Base-by-base conservation (phyloP, 257 asterid species). In the Solanum pimpinellifolium region DNA sequence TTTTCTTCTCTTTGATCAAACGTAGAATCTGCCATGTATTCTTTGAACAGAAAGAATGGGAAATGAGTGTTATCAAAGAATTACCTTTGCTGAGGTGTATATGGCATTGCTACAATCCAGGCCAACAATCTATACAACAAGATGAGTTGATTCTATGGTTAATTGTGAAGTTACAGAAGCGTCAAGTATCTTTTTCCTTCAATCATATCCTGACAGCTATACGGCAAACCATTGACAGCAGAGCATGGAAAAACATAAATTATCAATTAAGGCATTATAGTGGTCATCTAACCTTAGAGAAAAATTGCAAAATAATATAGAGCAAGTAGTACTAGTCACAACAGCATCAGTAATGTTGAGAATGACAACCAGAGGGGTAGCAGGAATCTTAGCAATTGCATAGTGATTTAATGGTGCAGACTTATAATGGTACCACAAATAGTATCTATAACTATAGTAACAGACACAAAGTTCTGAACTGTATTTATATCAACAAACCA, bases 81-180 rank as follows among this genome's bases (percentile, higher is more conserved):
- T 73, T 88, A 95, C 99, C 99, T 97, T 97, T 56, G 99, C 99
- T 11, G 99, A 97, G 96, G 99, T 93, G 90, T 89, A 83, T 89
- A 97, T 97, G 87, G 98, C 98, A 88, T 95, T 87, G 87, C 97
- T 94, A 91, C 99, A 95, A 88, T 97, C 99, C 90, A 97, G 94
- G 84, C 99, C 99, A 86, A 95, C 89, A 87, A 97, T 91, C 99
- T 97, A 89, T 21, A 86, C 90, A 93, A 87, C 87, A 89, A 86
- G 89, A 90, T 37, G n/a, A 70, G 82, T 44, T 52, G 86, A 70
- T 75, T 88, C 85, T 29, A 49, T 86, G 88, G 81, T 81, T 82
- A 70, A 68, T 37, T 41, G 31, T 86, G 52, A 65, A 39, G 59
- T 83, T 82, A 68, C 82, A 69, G 78, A 82, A 78, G 87, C 65